Percentiles rank a stretch among this genome's conserved stretches.
phyloP scores from a whole-genome alignment of 768 basidiomycete species.

The Macrolepiota fuliginosa region DNA sequence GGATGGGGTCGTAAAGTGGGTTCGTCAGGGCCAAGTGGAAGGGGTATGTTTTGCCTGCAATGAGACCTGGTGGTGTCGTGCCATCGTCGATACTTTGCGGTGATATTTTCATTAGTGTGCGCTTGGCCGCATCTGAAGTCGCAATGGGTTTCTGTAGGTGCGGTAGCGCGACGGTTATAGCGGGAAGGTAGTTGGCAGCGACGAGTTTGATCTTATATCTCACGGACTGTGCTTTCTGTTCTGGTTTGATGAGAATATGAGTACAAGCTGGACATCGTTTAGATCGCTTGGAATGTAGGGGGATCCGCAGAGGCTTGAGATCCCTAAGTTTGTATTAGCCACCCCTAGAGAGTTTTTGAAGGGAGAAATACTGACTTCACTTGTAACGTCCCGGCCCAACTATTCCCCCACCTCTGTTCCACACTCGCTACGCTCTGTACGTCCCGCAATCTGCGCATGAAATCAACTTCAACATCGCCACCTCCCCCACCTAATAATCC shows the following conservation, averaged over 20 bases:
- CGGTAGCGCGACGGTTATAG: constrained; percentile 72
- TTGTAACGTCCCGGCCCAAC: constrained; percentile 71
- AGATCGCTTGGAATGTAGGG: constrained; percentile 88
- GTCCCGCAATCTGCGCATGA: constrained; percentile 61
- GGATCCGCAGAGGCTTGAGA: constrained; percentile 85
- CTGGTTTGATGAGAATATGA: constrained; percentile 97
- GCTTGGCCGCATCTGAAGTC: constrained; percentile 36
- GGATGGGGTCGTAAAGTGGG: constrained; percentile 94
- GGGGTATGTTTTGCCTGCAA: constrained; percentile 78
- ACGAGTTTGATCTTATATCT: constrained; percentile 98
- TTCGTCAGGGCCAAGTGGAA: constrained; percentile 93
- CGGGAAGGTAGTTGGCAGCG: constrained; percentile 91
- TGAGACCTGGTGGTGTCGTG: constrained; percentile 40
- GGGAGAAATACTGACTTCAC: constrained; percentile 48
- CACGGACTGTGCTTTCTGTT: constrained; percentile 92
- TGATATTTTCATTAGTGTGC: constrained; percentile 36
- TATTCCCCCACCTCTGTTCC: constrained; percentile 78
- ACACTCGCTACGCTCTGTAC: constrained; percentile 63
- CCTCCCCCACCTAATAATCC: constrained; percentile 55
- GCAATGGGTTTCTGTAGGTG: constrained; percentile 43
- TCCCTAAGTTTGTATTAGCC: constrained; percentile 47
- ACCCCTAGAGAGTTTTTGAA: neutral
- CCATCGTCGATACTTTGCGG: constrained; percentile 39
- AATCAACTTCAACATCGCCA: constrained; percentile 69
- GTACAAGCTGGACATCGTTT: constrained; percentile 94